Evolutionary conservation across 139 green algal species (phyloP), one percentile per base, ranked within the genome.

Genomic region (Gonium pectorale): DNA sequence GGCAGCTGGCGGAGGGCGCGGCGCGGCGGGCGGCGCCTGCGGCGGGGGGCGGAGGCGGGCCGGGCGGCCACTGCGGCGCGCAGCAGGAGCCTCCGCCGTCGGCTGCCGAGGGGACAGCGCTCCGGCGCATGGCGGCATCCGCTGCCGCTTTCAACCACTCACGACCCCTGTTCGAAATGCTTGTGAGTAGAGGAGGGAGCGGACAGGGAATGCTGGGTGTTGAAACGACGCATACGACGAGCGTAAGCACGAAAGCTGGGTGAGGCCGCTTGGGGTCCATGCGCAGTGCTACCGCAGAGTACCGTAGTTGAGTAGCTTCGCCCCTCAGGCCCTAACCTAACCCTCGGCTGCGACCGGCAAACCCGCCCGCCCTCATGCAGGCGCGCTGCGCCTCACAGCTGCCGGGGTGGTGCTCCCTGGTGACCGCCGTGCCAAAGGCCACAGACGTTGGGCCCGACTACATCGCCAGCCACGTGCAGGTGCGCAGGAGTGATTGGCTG

Each of bases 401-500:
- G 51, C 72, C 72, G 8, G 54, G 52, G 24, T 80, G 72, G 72
- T 80, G 72, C 72, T 8, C 35, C 26, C 43, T 66, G 24, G 72
- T 67, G 5, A 68, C 52, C 2, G 72, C 72, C 38, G 52, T 15
- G 37, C 52, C 72, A n/a, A 79, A 79, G 52, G 31, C 70, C 8
- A 79, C 43, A 4, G 70, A 79, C 44, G 17, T 79, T 49, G 70
- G 70, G 70, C 31, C 70, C n/a, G 70, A 79, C 46, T 79, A 79
- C 70, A 31, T 79, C 4, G 46, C 29, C 7, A 64, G 46, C 33
- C 46, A 64, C n/a, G 70, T 79, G 19, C 70, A 77, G 68, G 68
- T 77, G n/a, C 6, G 15, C 15, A 64, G 56, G 56, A 64, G 56
- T 13, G 56, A 64, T 9, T 64, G 56, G 17, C 15, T n/a, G 19